Conservation (phyloP, 2,329 filamentous ascomycete genomes). For the Chaetothyriales sp. region DNA sequence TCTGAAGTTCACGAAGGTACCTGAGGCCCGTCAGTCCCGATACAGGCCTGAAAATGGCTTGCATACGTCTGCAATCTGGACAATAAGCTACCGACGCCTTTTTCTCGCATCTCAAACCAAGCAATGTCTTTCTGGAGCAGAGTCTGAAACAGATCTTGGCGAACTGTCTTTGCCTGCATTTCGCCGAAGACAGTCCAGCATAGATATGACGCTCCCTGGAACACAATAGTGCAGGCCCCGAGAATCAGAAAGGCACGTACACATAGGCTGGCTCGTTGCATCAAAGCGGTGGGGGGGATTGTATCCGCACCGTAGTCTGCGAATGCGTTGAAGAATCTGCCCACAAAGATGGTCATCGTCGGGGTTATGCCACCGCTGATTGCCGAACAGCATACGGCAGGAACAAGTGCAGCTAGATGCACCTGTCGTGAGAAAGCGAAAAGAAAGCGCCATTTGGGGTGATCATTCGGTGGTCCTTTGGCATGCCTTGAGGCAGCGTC, state of each 20-base stretch:
- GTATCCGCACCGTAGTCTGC: conserved; percentile 46
- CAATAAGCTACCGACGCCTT: conserved; percentile 58
- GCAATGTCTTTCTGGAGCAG: conserved; percentile 58
- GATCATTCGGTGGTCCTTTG: neutral
- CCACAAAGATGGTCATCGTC: conserved; percentile 53
- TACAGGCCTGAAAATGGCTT: neutral
- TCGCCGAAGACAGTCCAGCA: conserved; percentile 70
- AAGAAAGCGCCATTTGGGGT: conserved; percentile 37
- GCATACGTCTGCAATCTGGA: conserved; percentile 58
- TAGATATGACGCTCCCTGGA: conserved; percentile 51
- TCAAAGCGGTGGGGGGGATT: conserved; percentile 36
- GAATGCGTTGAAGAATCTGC: conserved; percentile 58
- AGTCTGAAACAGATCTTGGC: conserved; percentile 49
- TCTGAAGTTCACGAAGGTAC: conserved; percentile 66
- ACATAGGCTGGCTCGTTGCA: conserved; percentile 42
- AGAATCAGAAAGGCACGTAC: conserved; percentile 49
- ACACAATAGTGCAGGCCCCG: conserved; percentile 50
- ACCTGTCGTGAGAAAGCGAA: conserved; percentile 56
- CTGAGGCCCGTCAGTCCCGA: conserved; percentile 32
- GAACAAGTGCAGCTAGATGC: conserved; percentile 41
- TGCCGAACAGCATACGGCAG: conserved; percentile 42
- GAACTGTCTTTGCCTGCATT: conserved; percentile 53
- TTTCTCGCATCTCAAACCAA: conserved; percentile 65
- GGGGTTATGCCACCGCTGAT: conserved; percentile 50
- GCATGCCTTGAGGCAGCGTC: neutral